A percentile compares a stretch with the other conserved stretches of the same genome.
phyloP scores from a whole-genome alignment of 371 early-diverging fungal genomes.

The Zychaea mexicana region DNA sequence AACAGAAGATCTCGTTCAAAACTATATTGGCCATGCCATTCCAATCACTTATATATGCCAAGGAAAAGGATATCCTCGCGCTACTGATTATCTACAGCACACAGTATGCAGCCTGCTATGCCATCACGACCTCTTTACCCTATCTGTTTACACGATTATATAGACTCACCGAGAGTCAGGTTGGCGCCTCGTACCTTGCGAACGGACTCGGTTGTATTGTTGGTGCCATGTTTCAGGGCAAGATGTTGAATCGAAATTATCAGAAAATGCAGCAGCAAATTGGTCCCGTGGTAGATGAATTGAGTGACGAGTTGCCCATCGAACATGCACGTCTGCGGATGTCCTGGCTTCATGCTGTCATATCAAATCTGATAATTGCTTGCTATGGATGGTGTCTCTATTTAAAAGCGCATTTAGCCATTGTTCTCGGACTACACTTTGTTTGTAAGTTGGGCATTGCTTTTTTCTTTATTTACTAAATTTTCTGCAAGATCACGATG shows the following conservation, averaged over 20 bases:
- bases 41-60: constrained; percentile 29
- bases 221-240: constrained; percentile 23
- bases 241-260: constrained; percentile 25
- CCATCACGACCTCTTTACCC: constrained; percentile 35
- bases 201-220: constrained; percentile 19
- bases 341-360: constrained; percentile 35
- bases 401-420: constrained; percentile 25
- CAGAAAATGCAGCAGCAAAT: constrained; percentile 8
- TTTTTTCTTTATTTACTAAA: neutral
- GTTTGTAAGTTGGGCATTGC: constrained; percentile 23
- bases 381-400: constrained; percentile 41
- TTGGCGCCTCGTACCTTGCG: constrained; percentile 23
- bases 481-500: neutral
- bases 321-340: constrained; percentile 38
- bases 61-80: constrained; percentile 34
- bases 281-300: no score
- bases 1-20: neutral
- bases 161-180: constrained; percentile 13
- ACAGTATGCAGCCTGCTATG: constrained; percentile 38
- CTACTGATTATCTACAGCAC: constrained; percentile 30
- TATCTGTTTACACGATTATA: constrained; percentile 20
- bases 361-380: constrained; percentile 33
- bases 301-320: constrained; percentile 27
- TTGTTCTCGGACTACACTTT: constrained; percentile 31
- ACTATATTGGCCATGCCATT: constrained; percentile 9